Conservation (phyloP, 2,329 filamentous ascomycete genomes). For the Fusarium camptoceras region DNA sequence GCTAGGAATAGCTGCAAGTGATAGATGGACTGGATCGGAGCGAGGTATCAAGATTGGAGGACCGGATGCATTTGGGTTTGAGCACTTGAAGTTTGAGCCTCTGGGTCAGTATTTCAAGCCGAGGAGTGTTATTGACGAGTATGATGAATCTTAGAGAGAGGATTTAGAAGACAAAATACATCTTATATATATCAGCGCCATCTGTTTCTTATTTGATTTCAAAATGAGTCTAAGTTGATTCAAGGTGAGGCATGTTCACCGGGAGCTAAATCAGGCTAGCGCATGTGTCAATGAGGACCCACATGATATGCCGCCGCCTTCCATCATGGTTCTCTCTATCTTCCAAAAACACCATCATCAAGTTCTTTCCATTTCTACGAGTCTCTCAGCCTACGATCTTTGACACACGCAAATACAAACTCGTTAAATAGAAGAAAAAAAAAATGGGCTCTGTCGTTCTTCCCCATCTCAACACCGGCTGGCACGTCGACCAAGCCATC, state of each 20-base stretch:
- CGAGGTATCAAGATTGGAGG: conserved; percentile 63
- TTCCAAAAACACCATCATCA: conserved; percentile 7
- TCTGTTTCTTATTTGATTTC: not conserved
- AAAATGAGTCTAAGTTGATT: not conserved
- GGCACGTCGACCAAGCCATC: conserved; percentile 99
- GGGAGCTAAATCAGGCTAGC: conserved; percentile 10
- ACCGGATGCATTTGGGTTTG: conserved; percentile 61
- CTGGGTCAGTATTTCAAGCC: conserved; percentile 63
- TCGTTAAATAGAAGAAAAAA: too few species aligned
- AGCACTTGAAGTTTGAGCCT: conserved; percentile 60
- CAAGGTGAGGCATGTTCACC: conserved; percentile 23
- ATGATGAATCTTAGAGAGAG: conserved; percentile 21
- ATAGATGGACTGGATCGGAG: conserved; percentile 58
- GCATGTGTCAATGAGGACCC: not conserved
- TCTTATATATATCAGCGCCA: not conserved
- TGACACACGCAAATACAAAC: not conserved
- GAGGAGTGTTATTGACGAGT: conserved; percentile 66
- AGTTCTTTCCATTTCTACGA: not conserved
- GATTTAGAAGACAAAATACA: not conserved
- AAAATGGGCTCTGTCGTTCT: conserved; percentile 86
- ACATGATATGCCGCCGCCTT: conserved; percentile 14
- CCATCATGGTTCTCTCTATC: conserved; percentile 27
- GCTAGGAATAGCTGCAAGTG: conserved; percentile 59
- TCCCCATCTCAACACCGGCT: conserved; percentile 89
- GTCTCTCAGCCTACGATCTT: not conserved